phyloP scores from a whole-genome alignment of 345 rosid species.

The Salix udensis region DNA sequence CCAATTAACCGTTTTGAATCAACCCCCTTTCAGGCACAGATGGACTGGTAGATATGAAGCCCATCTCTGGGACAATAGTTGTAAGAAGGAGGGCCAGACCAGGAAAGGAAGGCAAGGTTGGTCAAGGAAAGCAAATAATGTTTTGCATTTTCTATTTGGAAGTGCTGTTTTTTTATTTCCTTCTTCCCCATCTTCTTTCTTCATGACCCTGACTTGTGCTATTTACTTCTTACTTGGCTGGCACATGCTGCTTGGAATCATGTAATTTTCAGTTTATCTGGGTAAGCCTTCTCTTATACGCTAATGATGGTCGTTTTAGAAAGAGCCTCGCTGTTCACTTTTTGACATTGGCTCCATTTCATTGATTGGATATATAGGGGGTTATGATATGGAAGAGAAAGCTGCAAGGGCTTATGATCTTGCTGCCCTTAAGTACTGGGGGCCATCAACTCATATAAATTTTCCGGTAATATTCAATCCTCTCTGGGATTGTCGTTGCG shows the following conservation, averaged over 20 bases:
- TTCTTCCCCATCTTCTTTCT: constrained; percentile 15
- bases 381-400: constrained; percentile 85
- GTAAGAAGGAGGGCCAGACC: constrained; percentile 89
- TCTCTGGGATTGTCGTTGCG: background rate
- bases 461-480: constrained; percentile 43
- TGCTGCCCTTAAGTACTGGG: constrained; percentile 87
- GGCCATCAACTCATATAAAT: constrained; percentile 70
- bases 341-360: background rate
- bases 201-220: constrained; percentile 33
- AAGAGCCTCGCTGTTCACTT: background rate
- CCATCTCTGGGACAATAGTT: constrained; percentile 84
- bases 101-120: constrained; percentile 90
- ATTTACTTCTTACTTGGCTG: constrained; percentile 27
- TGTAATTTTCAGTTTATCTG: constrained; percentile 53
- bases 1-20: background rate
- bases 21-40: constrained; percentile 45
- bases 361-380: constrained; percentile 36
- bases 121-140: constrained; percentile 23
- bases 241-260: constrained; percentile 23
- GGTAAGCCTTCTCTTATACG: constrained; percentile 36
- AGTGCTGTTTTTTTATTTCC: constrained; percentile 18
- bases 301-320: background rate
- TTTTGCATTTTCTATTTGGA: constrained; percentile 18
- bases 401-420: constrained; percentile 85
- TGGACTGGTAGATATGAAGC: constrained; percentile 93